Evolutionary conservation across 2,329 filamentous ascomycete species (phyloP).

Genomic region (Emmonsiellopsis sp.): DNA sequence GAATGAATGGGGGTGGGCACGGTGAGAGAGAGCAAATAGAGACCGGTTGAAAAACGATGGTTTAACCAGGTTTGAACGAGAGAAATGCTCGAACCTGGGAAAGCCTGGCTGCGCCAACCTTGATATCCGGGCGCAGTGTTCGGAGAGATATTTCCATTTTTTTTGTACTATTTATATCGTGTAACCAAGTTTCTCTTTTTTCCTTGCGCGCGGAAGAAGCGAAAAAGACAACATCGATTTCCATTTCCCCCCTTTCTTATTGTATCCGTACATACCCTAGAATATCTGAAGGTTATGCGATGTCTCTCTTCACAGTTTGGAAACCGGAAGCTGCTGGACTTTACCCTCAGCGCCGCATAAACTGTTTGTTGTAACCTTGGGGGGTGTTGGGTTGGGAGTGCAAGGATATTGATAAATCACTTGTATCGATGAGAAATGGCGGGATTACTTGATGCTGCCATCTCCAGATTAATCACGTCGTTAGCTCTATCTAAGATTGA

Average conservation of each 20-base stretch:
- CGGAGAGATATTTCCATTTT: conserved; percentile 27
- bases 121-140: conserved; percentile 10
- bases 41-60: background rate
- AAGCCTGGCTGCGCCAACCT: background rate
- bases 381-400: no score
- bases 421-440: background rate
- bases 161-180: conserved; percentile 27
- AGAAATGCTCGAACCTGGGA: background rate
- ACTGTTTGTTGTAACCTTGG: no score
- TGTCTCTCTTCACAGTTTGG: background rate
- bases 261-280: conserved; percentile 25
- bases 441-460: background rate
- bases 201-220: conserved; percentile 32
- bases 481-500: background rate
- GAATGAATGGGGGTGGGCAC: background rate
- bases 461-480: background rate
- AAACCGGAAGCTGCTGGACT: background rate
- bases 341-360: background rate
- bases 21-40: background rate
- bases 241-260: conserved; percentile 27
- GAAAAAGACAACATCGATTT: conserved; percentile 23
- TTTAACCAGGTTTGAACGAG: background rate
- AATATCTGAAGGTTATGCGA: background rate
- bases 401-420: background rate
- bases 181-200: conserved; percentile 27